A percentile compares a stretch with the other conserved stretches of the same genome.
Evolutionary conservation across 441 rosid species (phyloP).

Genomic region (Aleurites moluccanus): DNA sequence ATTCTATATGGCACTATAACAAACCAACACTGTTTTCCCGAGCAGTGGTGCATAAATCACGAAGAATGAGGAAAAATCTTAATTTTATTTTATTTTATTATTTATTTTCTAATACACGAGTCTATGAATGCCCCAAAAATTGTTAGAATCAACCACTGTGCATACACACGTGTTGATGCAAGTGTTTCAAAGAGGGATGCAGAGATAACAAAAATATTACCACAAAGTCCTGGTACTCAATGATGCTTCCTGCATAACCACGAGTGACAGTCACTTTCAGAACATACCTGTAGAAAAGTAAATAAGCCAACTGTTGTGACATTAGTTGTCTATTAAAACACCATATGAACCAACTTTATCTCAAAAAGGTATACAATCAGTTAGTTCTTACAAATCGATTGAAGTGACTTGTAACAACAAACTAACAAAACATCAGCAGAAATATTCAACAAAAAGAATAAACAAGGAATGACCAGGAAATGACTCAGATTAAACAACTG

Average conservation of each 20-base stretch:
- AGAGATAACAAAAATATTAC: slow-evolving; percentile 40
- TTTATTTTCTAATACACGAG: background rate
- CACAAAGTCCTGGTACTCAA: slow-evolving; percentile 86
- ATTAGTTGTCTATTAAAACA: slow-evolving; percentile 3
- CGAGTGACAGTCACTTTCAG: slow-evolving; percentile 87
- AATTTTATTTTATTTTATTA: no score
- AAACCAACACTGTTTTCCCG: background rate
- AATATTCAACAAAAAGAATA: slow-evolving; percentile 1
- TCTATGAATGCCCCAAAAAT: background rate
- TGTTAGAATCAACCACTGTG: background rate
- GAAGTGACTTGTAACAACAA: slow-evolving; percentile 1
- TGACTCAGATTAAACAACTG: background rate
- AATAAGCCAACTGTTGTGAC: slow-evolving; percentile 12
- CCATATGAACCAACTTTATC: background rate
- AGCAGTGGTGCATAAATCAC: no score
- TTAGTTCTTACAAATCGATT: background rate
- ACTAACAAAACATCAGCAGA: slow-evolving; percentile 8
- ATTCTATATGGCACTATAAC: background rate
- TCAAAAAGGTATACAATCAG: background rate
- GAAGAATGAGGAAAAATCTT: no score
- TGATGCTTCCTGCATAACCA: slow-evolving; percentile 82
- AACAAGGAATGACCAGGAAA: background rate
- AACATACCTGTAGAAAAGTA: slow-evolving; percentile 61
- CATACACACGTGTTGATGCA: background rate
- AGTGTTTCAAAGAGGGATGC: background rate